phyloP scores from a whole-genome alignment of 176 grass and related monocot genomes.

The Triticum aestivum region DNA sequence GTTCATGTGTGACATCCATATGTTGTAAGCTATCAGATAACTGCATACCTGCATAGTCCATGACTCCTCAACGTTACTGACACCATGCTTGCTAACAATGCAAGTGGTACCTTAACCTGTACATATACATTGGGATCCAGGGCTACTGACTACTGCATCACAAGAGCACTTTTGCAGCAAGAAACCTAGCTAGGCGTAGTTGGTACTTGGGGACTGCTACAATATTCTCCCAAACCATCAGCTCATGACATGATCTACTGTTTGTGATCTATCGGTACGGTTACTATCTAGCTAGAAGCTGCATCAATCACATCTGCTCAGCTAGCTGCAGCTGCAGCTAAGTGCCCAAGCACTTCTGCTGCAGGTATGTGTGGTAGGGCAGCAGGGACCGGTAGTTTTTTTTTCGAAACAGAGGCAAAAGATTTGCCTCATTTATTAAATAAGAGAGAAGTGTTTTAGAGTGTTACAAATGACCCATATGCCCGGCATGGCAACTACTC shows the following conservation, averaged over 20 bases:
- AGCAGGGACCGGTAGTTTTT: conserved; percentile 36
- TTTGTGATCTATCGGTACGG: not conserved
- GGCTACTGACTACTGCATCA: not conserved
- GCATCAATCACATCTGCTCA: conserved; percentile 23
- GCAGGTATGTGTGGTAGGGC: conserved; percentile 15
- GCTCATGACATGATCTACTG: not conserved
- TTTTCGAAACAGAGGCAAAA: too few species aligned
- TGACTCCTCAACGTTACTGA: not conserved
- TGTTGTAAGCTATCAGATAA: not conserved
- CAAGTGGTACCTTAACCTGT: conserved; percentile 13
- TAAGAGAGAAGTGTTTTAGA: too few species aligned
- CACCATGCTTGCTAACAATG: conserved; percentile 21
- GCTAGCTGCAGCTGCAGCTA: conserved; percentile 3
- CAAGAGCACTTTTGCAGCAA: conserved; percentile 29
- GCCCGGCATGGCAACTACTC: too few species aligned
- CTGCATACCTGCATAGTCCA: not conserved
- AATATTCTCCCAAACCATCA: conserved; percentile 20
- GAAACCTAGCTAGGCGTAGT: not conserved
- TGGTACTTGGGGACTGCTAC: conserved; percentile 14
- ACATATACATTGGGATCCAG: conserved; percentile 30
- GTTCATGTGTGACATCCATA: conserved; percentile 32
- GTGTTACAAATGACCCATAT: too few species aligned
- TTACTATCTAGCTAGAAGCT: not conserved
- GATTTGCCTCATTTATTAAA: too few species aligned
- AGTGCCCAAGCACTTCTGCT: conserved; percentile 20